Conservation (phyloP, 768 basidiomycete species). For the Pleurotus sapidus region DNA sequence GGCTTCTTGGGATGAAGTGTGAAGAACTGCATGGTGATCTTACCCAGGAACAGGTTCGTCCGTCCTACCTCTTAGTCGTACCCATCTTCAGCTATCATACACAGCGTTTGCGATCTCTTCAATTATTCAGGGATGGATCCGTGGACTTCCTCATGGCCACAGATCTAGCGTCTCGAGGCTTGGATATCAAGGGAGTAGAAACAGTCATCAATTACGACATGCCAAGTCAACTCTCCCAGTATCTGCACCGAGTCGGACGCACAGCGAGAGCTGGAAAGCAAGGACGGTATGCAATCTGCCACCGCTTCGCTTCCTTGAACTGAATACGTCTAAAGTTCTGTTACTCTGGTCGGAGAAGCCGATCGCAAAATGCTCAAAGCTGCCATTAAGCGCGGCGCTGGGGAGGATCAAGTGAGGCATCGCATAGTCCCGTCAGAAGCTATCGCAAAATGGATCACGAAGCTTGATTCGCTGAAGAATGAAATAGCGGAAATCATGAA, state of each 20-base stretch:
- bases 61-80: neutral
- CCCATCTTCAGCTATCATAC: slow-evolving; percentile 5
- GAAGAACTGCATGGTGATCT: slow-evolving; percentile 95
- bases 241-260: slow-evolving; percentile 95
- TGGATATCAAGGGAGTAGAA: slow-evolving; percentile 97
- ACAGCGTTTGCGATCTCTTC: slow-evolving; percentile 83
- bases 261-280: slow-evolving; percentile 93
- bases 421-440: slow-evolving; percentile 80
- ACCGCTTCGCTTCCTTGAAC: neutral
- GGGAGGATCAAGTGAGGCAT: slow-evolving; percentile 82
- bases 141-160: slow-evolving; percentile 97
- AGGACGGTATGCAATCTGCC: slow-evolving; percentile 64
- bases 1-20: slow-evolving; percentile 83
- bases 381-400: slow-evolving; percentile 84
- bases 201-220: slow-evolving; percentile 99
- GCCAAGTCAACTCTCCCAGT: slow-evolving; percentile 90
- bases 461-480: slow-evolving; percentile 64
- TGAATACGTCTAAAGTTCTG: slow-evolving; percentile 46
- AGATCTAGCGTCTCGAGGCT: slow-evolving; percentile 90
- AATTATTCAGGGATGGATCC: slow-evolving; percentile 80
- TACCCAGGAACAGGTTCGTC: slow-evolving; percentile 86
- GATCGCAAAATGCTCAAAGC: slow-evolving; percentile 97
- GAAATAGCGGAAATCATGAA: slow-evolving; percentile 79
- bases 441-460: slow-evolving; percentile 66
- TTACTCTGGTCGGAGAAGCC: slow-evolving; percentile 92